Conservation (phyloP, 768 basidiomycete species). For the Lanmaoa pseudosensibilis region DNA sequence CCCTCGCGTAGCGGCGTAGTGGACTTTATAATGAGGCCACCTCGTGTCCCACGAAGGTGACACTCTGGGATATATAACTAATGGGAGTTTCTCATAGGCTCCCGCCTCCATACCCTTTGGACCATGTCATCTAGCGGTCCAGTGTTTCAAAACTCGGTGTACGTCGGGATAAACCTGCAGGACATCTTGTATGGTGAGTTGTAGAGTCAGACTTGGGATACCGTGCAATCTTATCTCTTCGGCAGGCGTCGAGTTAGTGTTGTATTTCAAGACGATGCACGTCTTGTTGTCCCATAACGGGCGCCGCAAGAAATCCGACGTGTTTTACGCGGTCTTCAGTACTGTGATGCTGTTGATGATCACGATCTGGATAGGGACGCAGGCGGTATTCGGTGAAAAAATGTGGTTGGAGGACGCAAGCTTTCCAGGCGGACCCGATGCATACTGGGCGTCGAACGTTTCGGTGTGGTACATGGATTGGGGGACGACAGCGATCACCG, state of each 20-base stretch:
- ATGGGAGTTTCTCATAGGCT: neutral
- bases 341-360: slow-evolving; percentile 31
- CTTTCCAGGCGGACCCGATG: slow-evolving; percentile 37
- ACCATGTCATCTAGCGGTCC: slow-evolving; percentile 21
- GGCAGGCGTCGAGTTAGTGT: slow-evolving; percentile 25
- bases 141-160: slow-evolving; percentile 23
- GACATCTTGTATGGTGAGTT: slow-evolving; percentile 28
- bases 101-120: neutral
- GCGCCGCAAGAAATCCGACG: slow-evolving; percentile 6
- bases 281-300: slow-evolving; percentile 8
- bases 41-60: neutral
- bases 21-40: neutral
- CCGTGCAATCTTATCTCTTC: neutral
- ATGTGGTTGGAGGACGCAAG: slow-evolving; percentile 37
- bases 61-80: slow-evolving; percentile 9
- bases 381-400: slow-evolving; percentile 33
- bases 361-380: slow-evolving; percentile 33
- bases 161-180: slow-evolving; percentile 27
- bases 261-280: slow-evolving; percentile 28
- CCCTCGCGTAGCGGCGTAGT: neutral
- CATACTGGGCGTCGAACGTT: slow-evolving; percentile 30
- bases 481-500: slow-evolving; percentile 29
- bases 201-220: too few species aligned
- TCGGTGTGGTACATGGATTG: slow-evolving; percentile 33
- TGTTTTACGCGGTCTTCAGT: slow-evolving; percentile 28